Base-by-base conservation (phyloP, 495 filamentous ascomycete genomes). In the Schizothecium vesticola region DNA sequence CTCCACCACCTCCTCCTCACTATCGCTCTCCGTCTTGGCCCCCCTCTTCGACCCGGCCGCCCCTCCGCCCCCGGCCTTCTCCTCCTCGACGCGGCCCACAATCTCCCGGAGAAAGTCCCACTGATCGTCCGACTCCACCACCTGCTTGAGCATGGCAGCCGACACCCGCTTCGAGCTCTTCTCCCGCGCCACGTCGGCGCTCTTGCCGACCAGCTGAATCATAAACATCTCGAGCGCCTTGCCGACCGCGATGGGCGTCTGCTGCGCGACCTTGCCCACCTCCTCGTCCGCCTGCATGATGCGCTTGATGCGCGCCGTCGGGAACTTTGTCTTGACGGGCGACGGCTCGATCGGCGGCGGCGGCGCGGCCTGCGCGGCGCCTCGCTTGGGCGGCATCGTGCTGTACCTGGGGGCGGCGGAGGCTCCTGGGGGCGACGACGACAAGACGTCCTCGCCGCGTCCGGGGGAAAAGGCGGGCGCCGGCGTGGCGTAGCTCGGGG, bases 211-310 rank as follows among this genome's bases (percentile, higher is more conserved):
- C 59, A 99, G 85, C 36, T 88, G 87, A 70, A 97, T 93, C 94
- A 98, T 98, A 77, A 99, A 99, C 21, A 99, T 85, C 81, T 99
- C 95, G 3, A 99, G 82, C 24, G 95, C 95, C 80, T 98, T 97
- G 70, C 93, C 92, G 63, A 97, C 94, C 60, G 91, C 93, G 73
- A 96, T 93, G 3, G 94, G 94, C 6, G 94, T 96, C 24, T 97
- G 94, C 79, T 98, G 96, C 9, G 95, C 93, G 3, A 99, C 96
- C 81, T 99, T 99, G 56, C 95, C 95, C 2, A 99, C 94, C 79
- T 99, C 95, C 74, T 99, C 95, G 75, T 99, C 95, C 8, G 95
- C 95, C 79, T 99, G 95, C 95, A 99, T 98, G 70, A 99, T 98
- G 63, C 95, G 90, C 86, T 99, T 99, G 78, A 98, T 99, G 61